A percentile compares a stretch with the other conserved stretches of the same genome.
Evolutionary conservation across 2,329 filamentous ascomycete genomes (phyloP).

Genomic region (Penicillium sp.): DNA sequence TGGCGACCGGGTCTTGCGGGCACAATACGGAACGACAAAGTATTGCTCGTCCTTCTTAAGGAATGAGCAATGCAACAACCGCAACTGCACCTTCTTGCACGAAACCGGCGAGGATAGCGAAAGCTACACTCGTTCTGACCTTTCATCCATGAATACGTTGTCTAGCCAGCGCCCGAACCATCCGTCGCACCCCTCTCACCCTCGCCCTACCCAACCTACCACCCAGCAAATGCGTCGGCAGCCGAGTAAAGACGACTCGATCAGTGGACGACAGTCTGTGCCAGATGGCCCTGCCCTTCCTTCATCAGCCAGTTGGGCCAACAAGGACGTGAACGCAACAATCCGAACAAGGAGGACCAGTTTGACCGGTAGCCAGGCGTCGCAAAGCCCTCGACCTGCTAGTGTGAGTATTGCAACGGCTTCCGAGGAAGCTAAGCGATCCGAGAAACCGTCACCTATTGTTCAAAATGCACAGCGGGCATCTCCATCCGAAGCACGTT

Average conservation of each 20-base stretch:
- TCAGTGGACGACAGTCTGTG: conserved; percentile 58
- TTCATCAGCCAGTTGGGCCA: conserved; percentile 91
- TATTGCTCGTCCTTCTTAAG: conserved; percentile 97
- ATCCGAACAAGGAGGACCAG: conserved; percentile 70
- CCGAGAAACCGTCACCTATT: conserved; percentile 35
- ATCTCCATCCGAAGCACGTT: conserved; percentile 26
- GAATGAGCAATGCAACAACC: conserved; percentile 91
- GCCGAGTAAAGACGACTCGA: conserved; percentile 73
- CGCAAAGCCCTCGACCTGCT: conserved; percentile 74
- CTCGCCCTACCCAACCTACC: conserved; percentile 57
- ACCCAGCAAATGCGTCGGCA: conserved; percentile 70
- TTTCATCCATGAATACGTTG: conserved; percentile 92
- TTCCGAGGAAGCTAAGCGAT: conserved; percentile 39
- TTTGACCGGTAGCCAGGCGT: conserved; percentile 77
- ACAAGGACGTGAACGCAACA: conserved; percentile 65
- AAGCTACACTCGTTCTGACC: conserved; percentile 90
- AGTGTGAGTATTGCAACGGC: conserved; percentile 49
- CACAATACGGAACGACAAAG: conserved; percentile 88
- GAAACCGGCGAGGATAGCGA: conserved; percentile 98
- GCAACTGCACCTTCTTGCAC: conserved; percentile 97
- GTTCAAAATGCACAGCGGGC: conserved; percentile 32
- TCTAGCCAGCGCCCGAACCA: conserved; percentile 75
- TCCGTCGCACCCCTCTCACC: conserved; percentile 49
- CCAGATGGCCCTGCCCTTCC: conserved; percentile 90
- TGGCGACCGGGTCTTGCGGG: conserved; percentile 78